phyloP scores from a whole-genome alignment of 176 grass and related monocot species.

The Musa schizocarpa region DNA sequence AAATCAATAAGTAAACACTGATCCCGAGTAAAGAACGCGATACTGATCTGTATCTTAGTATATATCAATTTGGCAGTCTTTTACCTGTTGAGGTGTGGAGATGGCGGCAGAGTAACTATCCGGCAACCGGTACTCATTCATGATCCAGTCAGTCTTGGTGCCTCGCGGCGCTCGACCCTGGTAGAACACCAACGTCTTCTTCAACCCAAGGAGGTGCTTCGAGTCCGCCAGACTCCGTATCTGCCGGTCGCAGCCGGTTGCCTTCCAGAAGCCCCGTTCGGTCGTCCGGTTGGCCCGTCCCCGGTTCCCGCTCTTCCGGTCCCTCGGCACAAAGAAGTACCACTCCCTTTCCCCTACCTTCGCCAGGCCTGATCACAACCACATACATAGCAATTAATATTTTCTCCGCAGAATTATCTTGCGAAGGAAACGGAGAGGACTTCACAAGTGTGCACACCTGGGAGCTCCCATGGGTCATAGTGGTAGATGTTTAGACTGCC shows the following conservation, averaged over 20 bases:
- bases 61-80: background rate
- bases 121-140: conserved; percentile 25
- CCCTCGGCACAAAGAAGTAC: conserved; percentile 79
- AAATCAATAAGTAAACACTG: too few species aligned
- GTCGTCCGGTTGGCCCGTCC: conserved; percentile 74
- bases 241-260: conserved; percentile 53
- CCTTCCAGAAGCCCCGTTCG: conserved; percentile 75
- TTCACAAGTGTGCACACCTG: conserved; percentile 17
- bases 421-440: background rate
- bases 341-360: conserved; percentile 79
- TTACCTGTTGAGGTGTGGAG: conserved; percentile 24
- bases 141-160: too few species aligned
- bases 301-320: conserved; percentile 48
- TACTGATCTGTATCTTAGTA: background rate
- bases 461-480: conserved; percentile 72
- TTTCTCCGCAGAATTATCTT: background rate
- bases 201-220: conserved; percentile 28
- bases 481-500: conserved; percentile 65
- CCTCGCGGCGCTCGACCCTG: too few species aligned
- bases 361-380: conserved; percentile 29
- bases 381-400: background rate
- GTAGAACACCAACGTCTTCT: too few species aligned
- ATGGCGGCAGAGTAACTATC: conserved; percentile 1
- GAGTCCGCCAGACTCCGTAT: conserved; percentile 27
- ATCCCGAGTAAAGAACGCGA: too few species aligned